Conservation (phyloP, 2,329 filamentous ascomycete genomes). For the Penicillium sp. region DNA sequence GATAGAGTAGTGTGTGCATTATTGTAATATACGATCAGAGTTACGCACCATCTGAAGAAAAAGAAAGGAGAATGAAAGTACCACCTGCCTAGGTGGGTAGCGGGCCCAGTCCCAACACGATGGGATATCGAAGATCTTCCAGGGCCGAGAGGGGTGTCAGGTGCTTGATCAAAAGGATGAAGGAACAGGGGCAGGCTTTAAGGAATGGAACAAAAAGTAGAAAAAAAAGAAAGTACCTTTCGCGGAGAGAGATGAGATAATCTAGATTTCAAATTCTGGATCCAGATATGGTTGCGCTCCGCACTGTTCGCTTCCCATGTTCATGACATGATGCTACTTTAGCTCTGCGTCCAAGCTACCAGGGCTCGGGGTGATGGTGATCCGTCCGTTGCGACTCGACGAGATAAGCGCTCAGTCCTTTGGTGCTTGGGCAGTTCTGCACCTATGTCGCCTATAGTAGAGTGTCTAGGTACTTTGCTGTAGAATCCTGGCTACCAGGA, state of each 20-base stretch:
- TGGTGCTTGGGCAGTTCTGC: background rate
- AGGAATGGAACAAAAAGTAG: background rate
- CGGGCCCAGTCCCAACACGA: constrained; percentile 7
- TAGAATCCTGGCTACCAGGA: background rate
- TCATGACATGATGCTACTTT: constrained; percentile 20
- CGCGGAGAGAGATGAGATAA: background rate
- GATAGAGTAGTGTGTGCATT: background rate
- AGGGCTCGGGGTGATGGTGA: constrained; percentile 11
- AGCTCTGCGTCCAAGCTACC: constrained; percentile 15
- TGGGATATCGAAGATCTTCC: constrained; percentile 6
- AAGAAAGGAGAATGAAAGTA: background rate
- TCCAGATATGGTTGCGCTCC: background rate
- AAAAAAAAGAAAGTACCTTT: background rate
- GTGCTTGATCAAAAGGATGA: background rate
- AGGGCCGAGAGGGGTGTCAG: background rate
- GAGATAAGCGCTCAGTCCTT: constrained; percentile 22
- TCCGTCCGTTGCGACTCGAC: constrained; percentile 14
- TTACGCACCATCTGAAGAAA: background rate
- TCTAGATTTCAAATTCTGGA: background rate
- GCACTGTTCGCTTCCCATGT: constrained; percentile 25
- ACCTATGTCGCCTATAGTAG: too few species aligned
- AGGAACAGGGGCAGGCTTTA: background rate
- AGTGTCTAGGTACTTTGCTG: background rate
- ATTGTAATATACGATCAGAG: background rate
- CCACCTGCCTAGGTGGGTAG: constrained; percentile 14